These are phyloP conservation scores for Talaromyces funiculosus DNA, from an alignment of 2,329 filamentous ascomycete species.

Conservation along the genomic window DNA sequence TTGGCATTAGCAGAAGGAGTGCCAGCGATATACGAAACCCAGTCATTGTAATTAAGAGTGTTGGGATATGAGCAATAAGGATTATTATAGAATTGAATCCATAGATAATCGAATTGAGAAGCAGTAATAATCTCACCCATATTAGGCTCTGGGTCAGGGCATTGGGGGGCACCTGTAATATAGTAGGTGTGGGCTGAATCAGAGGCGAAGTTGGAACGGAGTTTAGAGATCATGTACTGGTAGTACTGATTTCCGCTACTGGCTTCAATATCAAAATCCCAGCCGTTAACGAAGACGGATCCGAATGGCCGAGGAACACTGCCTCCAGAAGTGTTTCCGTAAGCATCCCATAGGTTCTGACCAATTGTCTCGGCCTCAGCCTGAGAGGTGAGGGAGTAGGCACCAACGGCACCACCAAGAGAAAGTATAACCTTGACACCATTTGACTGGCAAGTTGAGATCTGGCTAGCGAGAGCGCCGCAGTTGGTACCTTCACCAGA, in stretches of 20 bases:
- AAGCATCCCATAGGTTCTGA: constrained; percentile 40
- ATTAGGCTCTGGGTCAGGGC: constrained; percentile 44
- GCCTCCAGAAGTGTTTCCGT: constrained; percentile 31
- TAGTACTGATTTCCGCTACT: constrained; percentile 33
- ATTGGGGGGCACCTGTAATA: constrained; percentile 51
- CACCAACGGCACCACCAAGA: constrained; percentile 39
- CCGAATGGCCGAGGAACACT: constrained; percentile 48
- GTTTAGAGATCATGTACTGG: constrained; percentile 40
- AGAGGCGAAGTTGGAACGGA: constrained; percentile 39
- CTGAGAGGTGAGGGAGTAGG: constrained; percentile 31
- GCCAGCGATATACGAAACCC: constrained; percentile 35
- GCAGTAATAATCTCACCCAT: constrained; percentile 41
- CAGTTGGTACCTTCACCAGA: constrained; percentile 23
- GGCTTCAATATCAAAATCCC: constrained; percentile 48
- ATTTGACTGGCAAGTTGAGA: constrained; percentile 38
- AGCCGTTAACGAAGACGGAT: constrained; percentile 46
- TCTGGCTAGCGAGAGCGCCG: constrained; percentile 35
- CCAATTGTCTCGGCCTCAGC: constrained; percentile 39
- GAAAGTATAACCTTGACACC: constrained; percentile 45
- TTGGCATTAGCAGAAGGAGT: constrained; percentile 43
- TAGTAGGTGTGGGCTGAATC: constrained; percentile 40
- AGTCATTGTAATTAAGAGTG: constrained; percentile 44
- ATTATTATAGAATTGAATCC: constrained; percentile 55
- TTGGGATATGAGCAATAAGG: constrained; percentile 43
- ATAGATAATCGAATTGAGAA: constrained; percentile 49